phyloP scores from a whole-genome alignment of 148 eudicot genomes.

The Polygonum maritimum region DNA sequence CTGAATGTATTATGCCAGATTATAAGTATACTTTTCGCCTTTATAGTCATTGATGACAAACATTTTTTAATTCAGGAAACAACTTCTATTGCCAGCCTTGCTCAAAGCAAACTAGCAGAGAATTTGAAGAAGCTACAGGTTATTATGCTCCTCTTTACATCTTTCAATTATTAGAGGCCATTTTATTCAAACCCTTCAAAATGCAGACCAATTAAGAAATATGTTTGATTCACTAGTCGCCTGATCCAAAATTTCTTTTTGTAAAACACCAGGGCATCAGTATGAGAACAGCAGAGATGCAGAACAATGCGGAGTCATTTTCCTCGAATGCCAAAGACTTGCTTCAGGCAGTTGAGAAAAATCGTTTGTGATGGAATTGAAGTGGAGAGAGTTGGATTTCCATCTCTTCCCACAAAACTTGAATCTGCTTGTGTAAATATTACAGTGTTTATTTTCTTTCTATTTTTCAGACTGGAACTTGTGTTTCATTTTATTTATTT shows the following conservation, averaged over 20 bases:
- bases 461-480: background rate
- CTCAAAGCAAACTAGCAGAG: constrained; percentile 43
- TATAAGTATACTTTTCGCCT: background rate
- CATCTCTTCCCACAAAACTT: background rate
- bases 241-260: background rate
- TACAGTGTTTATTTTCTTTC: background rate
- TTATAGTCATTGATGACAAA: background rate
- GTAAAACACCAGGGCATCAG: constrained; percentile 51
- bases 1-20: background rate
- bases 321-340: constrained; percentile 87
- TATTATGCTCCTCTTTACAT: background rate
- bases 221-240: background rate
- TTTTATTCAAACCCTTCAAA: background rate
- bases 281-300: constrained; percentile 69
- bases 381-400: background rate
- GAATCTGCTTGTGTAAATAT: background rate
- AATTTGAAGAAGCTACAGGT: constrained; percentile 61
- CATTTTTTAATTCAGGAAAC: constrained; percentile 34
- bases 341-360: constrained; percentile 39
- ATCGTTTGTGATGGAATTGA: background rate
- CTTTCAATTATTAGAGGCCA: background rate
- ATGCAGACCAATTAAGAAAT: background rate
- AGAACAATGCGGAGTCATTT: constrained; percentile 65
- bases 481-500: background rate
- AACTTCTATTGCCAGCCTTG: constrained; percentile 33